Evolutionary conservation across 768 basidiomycete genomes (phyloP), one percentile per base, ranked within the genome.

Genomic region (Boletus subcaerulescens): DNA sequence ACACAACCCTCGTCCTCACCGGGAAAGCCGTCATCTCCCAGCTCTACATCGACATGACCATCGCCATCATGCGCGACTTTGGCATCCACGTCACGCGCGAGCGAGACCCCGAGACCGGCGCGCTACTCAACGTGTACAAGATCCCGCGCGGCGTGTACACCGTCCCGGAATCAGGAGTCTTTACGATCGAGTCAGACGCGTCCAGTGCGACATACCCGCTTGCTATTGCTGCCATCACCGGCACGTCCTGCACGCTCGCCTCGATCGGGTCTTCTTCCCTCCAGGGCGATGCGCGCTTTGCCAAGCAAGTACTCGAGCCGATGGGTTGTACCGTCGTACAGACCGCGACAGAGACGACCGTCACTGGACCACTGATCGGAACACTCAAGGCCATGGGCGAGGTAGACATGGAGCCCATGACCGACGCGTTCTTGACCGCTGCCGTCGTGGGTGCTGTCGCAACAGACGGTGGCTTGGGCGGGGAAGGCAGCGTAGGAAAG

Each of bases 361-460:
- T 98, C 33, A 86, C 82, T 0, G 97, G 97, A 0, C 96, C 96
- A 4, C 86, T 90, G 0, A 79, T 99, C 46, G 85, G 86, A 60
- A 90, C 90, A 2, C 79, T 97, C 47, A 91, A 89, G 48, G 52
- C 61, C 0, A 59, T 65, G 52, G 68, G 68, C 11, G 81, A 86
- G 62, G 84, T 98, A 20, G 93, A 98, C 68, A 98, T 98, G 97
- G 93, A 97, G 71, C 86, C 88, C n/a, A 98, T 99, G 97, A 99
- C 97, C 8, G 97, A 99, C 69, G 97, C 96, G 20, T 99, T 99
- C 77, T 80, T 98, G 74, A 98, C 95, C 3, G 96, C 97, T 10
- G 89, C 85, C 12, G 94, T 88, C 9, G 75, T 99, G 18, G 95
- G 93, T 49, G 96, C 97, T 52, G 90, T 97, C 20, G 86, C 86